Base-by-base conservation (phyloP, 2,329 filamentous ascomycete species). In the Colletotrichum sp. region DNA sequence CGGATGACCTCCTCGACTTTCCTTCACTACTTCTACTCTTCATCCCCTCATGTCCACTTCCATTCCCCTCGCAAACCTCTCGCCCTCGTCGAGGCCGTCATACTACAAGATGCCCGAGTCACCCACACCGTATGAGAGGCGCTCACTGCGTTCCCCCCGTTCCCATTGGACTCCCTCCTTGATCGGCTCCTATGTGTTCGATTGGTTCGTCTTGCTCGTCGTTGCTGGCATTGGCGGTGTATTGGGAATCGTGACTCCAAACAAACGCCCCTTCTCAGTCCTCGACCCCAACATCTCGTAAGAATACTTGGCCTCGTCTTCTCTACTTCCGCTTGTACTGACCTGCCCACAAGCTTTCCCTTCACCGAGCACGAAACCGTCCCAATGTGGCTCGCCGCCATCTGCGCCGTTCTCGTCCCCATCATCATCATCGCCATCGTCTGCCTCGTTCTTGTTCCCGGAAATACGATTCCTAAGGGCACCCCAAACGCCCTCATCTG, bases 281-380 rank as follows among this genome's bases (percentile, higher is more conserved):
- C 81, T 84, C 44, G 93, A 98, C 81, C 91, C 93, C 26, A 90
- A 91, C 77, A 98, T 98, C 81, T 94, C 95, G 90, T 92, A 84
- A 74, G 89, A 85, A 24, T 8, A 65, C 32, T 36, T 44, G 59
- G 10, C 34, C 75, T 26, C 44, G 75, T 68, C 65, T 36, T 34
- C 26, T 59, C 49, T 66, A 34, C 26, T n/a, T 32, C 18, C 13
- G n/a, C 34, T 18, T 44, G 15, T 66, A 13, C 34, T 67, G n/a
- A 32, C 77, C 79, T 28, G 75, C 57, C 49, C 15, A 30, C 73
- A 74, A 93, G 91, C 21, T 98, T 94, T 80, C 96, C 96, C 0
- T 92, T 91, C 80, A 91, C 91, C 66, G 87, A 90, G 15, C 82
- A 93, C 26, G 95, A 98, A 80, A 95, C 93, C 4, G 93, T 98